Base-by-base conservation (phyloP, 192 early-diverging fungal genomes). In the Cladochytrium replicatum region DNA sequence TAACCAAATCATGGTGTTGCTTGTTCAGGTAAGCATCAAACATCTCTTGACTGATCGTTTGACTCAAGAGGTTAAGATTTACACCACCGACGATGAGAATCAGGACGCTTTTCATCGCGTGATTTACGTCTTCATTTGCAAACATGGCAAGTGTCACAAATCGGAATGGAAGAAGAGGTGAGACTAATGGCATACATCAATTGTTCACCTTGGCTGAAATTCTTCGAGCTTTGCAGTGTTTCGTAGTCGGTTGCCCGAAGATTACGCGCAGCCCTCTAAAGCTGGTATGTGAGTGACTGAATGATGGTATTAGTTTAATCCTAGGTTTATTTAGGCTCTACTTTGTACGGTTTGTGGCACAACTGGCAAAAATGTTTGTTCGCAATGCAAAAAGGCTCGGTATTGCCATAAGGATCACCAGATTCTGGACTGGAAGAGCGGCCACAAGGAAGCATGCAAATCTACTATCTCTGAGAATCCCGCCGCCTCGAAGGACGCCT, bases 331-430 rank as follows among this genome's bases (percentile, higher is more conserved):
- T 9, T 8, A 26, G 9, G 74, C 72, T 22, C 53, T 60, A 21
- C 43, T 66, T 26, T 91, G 88, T 50, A 68, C 65, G 8, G 75
- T 91, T 6, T 91, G 88, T 50, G 84, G 84, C 21, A 49, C 83
- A 41, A 47, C 57, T n/a, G 88, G 80, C 27, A 66, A 66, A 30
- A 89, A 88, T 57, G 59, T 58, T 9, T 99, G 95, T 63, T 75
- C 79, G 44, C 72, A 75, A 46, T 99, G 95, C 51, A 69, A 82
- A 27, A 37, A 27, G 11, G 72, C 67, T 6, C 57, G 54, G 25
- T 99, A 99, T 67, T 96, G 95, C 65, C 81, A 77, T 17, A 80
- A 78, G 37, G 75, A 77, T 5, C 93, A 96, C 64, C 93, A 96
- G 68, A 47, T 81, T 8, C 48, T 74, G 0, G 83, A 94, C 66